Percentiles rank a stretch among this genome's conserved stretches.
These are phyloP conservation scores for Hyaloperonospora brassicae DNA, from an alignment of 352 stramenopile species.

Conservation along the genomic window DNA sequence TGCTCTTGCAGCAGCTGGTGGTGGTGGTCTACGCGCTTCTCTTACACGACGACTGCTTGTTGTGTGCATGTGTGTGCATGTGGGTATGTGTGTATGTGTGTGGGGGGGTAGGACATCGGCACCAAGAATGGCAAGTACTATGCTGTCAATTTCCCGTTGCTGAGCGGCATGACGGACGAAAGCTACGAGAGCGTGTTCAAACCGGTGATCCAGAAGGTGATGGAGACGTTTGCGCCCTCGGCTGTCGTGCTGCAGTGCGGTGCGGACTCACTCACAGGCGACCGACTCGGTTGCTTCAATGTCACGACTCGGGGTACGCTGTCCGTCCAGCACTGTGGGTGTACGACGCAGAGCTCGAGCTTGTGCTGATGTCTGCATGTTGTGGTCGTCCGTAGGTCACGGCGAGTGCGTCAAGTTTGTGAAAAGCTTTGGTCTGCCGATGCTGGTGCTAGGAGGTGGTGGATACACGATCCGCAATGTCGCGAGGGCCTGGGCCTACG, in stretches of 20 bases:
- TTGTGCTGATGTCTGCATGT: background rate
- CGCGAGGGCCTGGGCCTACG: conserved; percentile 93
- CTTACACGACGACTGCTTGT: conserved; percentile 1
- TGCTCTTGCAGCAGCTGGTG: no score
- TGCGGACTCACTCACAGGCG: conserved; percentile 93
- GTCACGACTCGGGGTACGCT: conserved; percentile 77
- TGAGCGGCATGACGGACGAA: conserved; percentile 94
- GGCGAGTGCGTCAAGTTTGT: conserved; percentile 78
- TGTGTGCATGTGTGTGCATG: background rate
- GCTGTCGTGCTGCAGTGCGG: conserved; percentile 97
- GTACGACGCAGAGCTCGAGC: background rate
- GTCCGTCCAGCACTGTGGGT: background rate
- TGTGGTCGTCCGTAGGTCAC: conserved; percentile 32
- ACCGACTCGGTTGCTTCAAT: conserved; percentile 98
- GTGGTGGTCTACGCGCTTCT: no score
- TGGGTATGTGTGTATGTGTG: no score
- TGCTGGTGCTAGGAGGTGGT: conserved; percentile 75
- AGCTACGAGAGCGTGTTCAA: conserved; percentile 96
- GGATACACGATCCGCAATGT: conserved; percentile 87
- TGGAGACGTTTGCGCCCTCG: conserved; percentile 81
- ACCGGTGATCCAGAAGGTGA: conserved; percentile 92
- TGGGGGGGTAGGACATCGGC: conserved; percentile 79
- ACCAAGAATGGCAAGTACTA: conserved; percentile 92
- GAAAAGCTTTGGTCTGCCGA: conserved; percentile 81
- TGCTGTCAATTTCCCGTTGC: conserved; percentile 94